A percentile compares a stretch with the other conserved stretches of the same genome.
These are phyloP conservation scores for Dicorynia guianensis DNA, from an alignment of 306 rosid genomes.

Conservation along the genomic window DNA sequence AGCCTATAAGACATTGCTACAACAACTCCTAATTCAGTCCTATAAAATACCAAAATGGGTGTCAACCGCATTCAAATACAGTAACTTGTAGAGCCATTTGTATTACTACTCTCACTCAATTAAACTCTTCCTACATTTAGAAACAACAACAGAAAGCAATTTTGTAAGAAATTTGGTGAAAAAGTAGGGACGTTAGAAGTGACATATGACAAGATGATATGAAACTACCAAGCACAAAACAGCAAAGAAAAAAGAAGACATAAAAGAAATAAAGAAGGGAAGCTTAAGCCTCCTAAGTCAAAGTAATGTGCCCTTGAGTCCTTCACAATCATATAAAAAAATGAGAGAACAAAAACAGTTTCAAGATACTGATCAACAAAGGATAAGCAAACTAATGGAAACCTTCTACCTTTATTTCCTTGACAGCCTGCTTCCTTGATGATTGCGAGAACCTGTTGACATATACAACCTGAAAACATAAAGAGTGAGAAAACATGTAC, in stretches of 20 bases:
- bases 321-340: conserved; percentile 29
- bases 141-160: conserved; percentile 13
- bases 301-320: background rate
- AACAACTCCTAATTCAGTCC: background rate
- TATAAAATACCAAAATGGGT: background rate
- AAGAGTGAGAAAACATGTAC: conserved; percentile 19
- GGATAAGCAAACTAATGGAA: conserved; percentile 50
- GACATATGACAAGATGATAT: background rate
- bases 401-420: conserved; percentile 92
- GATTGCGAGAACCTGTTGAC: conserved; percentile 82
- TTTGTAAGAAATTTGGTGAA: conserved; percentile 24
- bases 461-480: conserved; percentile 78
- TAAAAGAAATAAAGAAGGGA: conserved; percentile 12
- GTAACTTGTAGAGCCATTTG: background rate
- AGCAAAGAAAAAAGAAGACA: background rate
- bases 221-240: conserved; percentile 3
- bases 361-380: conserved; percentile 32
- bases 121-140: conserved; percentile 24
- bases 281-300: conserved; percentile 13
- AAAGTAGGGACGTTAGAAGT: conserved; percentile 2
- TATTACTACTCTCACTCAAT: background rate
- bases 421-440: conserved; percentile 81
- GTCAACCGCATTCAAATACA: background rate
- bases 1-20: conserved; percentile 22
- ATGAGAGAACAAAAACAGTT: conserved; percentile 12